A percentile compares a stretch with the other conserved stretches of the same genome.
These are phyloP conservation scores for Mycena metata DNA, from an alignment of 768 basidiomycete species.

Conservation along the genomic window DNA sequence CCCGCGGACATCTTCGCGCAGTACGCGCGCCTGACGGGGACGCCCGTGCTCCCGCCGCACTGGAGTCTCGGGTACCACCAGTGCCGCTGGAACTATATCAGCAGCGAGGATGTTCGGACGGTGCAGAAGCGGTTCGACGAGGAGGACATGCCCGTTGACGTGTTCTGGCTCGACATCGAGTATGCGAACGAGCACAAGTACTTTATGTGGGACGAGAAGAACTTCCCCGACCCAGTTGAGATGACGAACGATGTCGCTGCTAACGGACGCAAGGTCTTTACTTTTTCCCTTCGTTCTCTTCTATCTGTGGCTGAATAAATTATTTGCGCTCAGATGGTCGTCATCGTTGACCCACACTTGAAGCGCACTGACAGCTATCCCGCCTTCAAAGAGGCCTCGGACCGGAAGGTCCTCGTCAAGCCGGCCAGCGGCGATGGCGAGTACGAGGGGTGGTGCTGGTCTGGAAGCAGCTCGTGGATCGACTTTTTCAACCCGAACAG, in stretches of 20 bases:
- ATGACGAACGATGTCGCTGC: slow-evolving; percentile 94
- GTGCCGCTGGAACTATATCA: slow-evolving; percentile 98
- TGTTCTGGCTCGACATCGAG: slow-evolving; percentile 38
- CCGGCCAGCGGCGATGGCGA: slow-evolving; percentile 83
- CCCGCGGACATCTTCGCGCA: slow-evolving; percentile 87
- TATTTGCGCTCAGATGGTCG: slow-evolving; percentile 85
- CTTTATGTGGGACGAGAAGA: slow-evolving; percentile 95
- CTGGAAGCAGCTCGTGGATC: slow-evolving; percentile 95
- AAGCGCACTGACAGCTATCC: slow-evolving; percentile 87
- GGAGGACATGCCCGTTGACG: slow-evolving; percentile 94
- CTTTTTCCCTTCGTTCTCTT: background rate
- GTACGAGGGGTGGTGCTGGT: slow-evolving; percentile 99
- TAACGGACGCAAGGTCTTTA: slow-evolving; percentile 81
- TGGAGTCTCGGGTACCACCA: slow-evolving; percentile 97
- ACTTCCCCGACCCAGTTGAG: slow-evolving; percentile 93
- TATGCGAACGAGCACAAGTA: slow-evolving; percentile 79
- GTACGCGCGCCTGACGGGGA: slow-evolving; percentile 88
- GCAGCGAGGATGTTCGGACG: slow-evolving; percentile 85
- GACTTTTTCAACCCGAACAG: slow-evolving; percentile 95
- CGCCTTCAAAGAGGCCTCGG: slow-evolving; percentile 86
- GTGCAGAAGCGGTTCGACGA: slow-evolving; percentile 94
- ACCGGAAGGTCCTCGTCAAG: slow-evolving; percentile 87
- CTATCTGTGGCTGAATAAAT: slow-evolving; percentile 17
- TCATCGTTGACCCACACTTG: slow-evolving; percentile 96
- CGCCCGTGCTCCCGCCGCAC: slow-evolving; percentile 87